Base-by-base conservation (phyloP, 495 filamentous ascomycete species). In the Penicillium egyptiacum region DNA sequence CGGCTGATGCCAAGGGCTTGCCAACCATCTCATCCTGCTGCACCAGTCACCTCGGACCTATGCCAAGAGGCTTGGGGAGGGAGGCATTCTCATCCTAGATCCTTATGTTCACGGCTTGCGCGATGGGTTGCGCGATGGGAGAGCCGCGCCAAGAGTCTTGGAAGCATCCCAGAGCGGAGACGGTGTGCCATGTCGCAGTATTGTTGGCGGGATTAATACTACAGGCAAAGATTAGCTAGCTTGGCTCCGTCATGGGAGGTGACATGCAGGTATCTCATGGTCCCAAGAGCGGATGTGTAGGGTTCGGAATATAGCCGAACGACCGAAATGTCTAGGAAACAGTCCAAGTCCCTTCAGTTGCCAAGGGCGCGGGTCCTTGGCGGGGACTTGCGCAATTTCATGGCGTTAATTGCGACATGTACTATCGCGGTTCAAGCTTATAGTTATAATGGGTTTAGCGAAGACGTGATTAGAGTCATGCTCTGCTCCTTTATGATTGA, bases 71-170 rank as follows among this genome's bases (percentile, higher is more conserved):
- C 30, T 25, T 28, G 23, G 49, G 5, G 33, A 19, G 49, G 5
- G 33, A 19, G 22, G 33, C 4, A 40, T 28, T 17, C 7, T 17
- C 20, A 28, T n/a, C 33, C 11, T 30, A 23, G 22, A n/a, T 22
- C 14, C 28, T 51, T 40, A 40, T 22, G n/a, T 14, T 51, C 12
- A n/a, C 22, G 49, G 49, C 12, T 40, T 25, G 35, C 11, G 49
- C 23, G 22, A 51, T 40, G 23, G 49, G 19, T 40, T 25, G 35
- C 11, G 49, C 23, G 22, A 51, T 40, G 23, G 6, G 20, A 19
- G 20, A 12, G 22, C 16, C 33, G 23, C 22, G 49, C 49, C 49
- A 51, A 51, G 49, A 40, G 49, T 22, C 35, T 51, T 51, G 49
- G 35, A 30, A 26, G 12, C 22, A 28, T 39, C 31, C 35, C 6